A percentile compares a stretch with the other conserved stretches of the same genome.
These are phyloP conservation scores for Candida incommunis DNA, from an alignment of 805 yeast species.

Conservation along the genomic window DNA sequence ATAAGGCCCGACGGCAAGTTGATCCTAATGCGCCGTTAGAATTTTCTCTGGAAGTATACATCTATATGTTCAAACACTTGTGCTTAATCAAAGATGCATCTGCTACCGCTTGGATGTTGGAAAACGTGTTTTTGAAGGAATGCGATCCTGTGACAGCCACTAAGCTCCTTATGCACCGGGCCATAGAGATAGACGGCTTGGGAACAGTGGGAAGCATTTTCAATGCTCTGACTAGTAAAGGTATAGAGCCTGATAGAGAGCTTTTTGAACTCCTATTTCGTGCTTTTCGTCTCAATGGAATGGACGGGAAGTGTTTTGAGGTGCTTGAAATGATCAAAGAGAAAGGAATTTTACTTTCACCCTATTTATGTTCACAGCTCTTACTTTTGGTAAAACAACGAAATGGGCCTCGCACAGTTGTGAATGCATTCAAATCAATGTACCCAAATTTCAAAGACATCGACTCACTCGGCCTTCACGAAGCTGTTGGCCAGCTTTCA, in stretches of 20 bases:
- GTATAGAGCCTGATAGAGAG: conserved; percentile 4
- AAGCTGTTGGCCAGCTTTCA: background rate
- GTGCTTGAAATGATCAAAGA: conserved; percentile 6
- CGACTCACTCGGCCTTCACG: background rate
- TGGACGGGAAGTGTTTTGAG: conserved; percentile 10
- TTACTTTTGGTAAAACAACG: conserved; percentile 5
- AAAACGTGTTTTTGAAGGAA: background rate
- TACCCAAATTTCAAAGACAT: conserved; percentile 4
- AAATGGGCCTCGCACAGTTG: conserved; percentile 6
- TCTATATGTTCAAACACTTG: background rate
- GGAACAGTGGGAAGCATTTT: conserved; percentile 6
- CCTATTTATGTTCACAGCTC: conserved; percentile 6
- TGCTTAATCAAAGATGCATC: background rate
- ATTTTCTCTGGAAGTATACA: background rate
- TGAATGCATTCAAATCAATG: conserved; percentile 4
- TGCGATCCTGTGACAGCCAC: background rate
- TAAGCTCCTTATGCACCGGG: conserved; percentile 6
- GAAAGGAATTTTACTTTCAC: conserved; percentile 2
- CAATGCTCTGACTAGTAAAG: conserved; percentile 7
- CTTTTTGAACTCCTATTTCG: conserved; percentile 5
- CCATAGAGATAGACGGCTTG: conserved; percentile 10
- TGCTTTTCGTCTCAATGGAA: conserved; percentile 9
- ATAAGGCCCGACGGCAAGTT: background rate
- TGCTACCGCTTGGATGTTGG: background rate
- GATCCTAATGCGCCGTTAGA: background rate